Percentiles rank a stretch among this genome's conserved stretches.
Evolutionary conservation across 2,329 filamentous ascomycete species (phyloP).

Genomic region (Alternaria sp.): DNA sequence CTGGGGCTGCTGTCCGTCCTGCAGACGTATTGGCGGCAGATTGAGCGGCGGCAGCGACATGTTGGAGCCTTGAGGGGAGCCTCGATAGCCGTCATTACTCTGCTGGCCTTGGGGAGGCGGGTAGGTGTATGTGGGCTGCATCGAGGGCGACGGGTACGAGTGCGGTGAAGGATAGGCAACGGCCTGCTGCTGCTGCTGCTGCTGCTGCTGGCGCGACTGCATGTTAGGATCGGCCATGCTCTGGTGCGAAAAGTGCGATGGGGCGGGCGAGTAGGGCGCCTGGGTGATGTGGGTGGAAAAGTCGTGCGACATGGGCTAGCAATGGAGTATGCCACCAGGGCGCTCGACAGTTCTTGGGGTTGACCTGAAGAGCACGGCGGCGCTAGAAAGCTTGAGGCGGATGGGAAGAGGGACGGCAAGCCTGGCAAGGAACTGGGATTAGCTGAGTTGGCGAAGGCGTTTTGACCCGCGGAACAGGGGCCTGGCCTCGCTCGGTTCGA

Average conservation of each 20-base stretch:
- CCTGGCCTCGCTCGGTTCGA: constrained; percentile 29
- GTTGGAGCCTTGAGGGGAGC: constrained; percentile 56
- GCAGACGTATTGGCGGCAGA: constrained; percentile 61
- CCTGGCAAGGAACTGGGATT: constrained; percentile 33
- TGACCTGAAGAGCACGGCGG: constrained; percentile 28
- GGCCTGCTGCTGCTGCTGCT: constrained; percentile 41
- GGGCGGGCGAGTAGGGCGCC: constrained; percentile 45
- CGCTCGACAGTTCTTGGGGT: constrained; percentile 33
- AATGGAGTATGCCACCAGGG: constrained; percentile 36
- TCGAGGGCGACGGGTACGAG: constrained; percentile 62
- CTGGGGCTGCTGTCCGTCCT: constrained; percentile 54
- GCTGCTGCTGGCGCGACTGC: constrained; percentile 41
- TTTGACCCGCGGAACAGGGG: constrained; percentile 32
- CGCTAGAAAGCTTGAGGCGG: constrained; percentile 24
- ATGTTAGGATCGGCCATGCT: constrained; percentile 48
- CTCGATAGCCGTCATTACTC: constrained; percentile 56
- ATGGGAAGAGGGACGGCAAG: constrained; percentile 21
- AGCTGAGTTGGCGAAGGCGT: constrained; percentile 31
- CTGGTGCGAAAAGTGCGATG: constrained; percentile 44
- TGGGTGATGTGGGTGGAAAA: constrained; percentile 36
- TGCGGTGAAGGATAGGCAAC: constrained; percentile 58
- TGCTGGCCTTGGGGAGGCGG: constrained; percentile 54
- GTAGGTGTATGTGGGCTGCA: constrained; percentile 60
- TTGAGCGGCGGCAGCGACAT: constrained; percentile 58
- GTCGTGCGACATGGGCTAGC: constrained; percentile 48